These are phyloP conservation scores for Tetrastigma voinierianum DNA, from an alignment of 164 flowering plant species.

Conservation along the genomic window DNA sequence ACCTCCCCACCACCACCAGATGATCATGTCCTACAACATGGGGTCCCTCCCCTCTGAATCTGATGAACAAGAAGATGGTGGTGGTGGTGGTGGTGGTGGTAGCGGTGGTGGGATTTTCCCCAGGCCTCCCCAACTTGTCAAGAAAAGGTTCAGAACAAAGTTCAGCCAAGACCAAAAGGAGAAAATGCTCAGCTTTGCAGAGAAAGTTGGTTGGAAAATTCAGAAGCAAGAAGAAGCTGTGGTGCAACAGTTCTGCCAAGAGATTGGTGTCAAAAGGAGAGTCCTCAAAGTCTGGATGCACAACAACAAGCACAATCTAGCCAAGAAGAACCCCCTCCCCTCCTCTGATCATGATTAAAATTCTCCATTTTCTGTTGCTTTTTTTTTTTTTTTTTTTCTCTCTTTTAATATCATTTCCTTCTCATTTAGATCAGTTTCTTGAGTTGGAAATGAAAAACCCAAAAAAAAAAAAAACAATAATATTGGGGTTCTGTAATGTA, in stretches of 20 bases:
- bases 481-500: too few species aligned
- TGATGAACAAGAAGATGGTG: conserved; percentile 50
- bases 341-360: neutral
- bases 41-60: conserved; percentile 52
- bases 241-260: conserved; percentile 87
- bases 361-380: neutral
- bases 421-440: neutral
- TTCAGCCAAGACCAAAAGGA: conserved; percentile 86
- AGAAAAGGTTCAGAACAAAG: conserved; percentile 84
- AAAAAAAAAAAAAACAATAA: too few species aligned
- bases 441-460: too few species aligned
- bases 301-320: conserved; percentile 80
- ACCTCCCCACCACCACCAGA: conserved; percentile 36
- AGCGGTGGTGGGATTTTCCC: too few species aligned
- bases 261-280: conserved; percentile 80
- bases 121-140: conserved; percentile 32
- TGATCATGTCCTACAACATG: conserved; percentile 59
- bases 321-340: conserved; percentile 45
- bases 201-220: conserved; percentile 86
- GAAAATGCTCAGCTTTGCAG: conserved; percentile 81
- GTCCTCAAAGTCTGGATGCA: conserved; percentile 98
- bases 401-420: too few species aligned
- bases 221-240: conserved; percentile 81
- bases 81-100: neutral
- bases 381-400: too few species aligned